Conservation (phyloP, 164 flowering plant species). For the Chloranthus sessilifolius region DNA sequence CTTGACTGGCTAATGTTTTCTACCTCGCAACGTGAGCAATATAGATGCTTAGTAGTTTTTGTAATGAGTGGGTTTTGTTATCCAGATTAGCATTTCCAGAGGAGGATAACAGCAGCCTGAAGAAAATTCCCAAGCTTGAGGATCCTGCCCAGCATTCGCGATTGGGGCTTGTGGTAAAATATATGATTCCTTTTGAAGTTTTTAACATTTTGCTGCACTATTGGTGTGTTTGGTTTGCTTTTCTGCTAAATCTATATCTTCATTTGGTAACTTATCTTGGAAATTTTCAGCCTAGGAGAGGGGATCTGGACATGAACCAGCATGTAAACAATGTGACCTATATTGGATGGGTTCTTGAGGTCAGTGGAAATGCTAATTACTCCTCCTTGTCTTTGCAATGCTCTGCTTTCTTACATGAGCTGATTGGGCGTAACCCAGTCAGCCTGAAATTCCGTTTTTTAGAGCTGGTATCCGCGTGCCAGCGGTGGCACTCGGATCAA, state of each 20-base stretch:
- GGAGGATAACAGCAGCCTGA: slow-evolving; percentile 52
- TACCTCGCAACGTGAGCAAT: too few species aligned
- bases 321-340: slow-evolving; percentile 96
- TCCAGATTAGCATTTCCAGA: slow-evolving; percentile 74
- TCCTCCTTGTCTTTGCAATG: not conserved
- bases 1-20: too few species aligned
- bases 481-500: too few species aligned
- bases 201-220: not conserved
- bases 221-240: not conserved
- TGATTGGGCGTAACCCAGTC: too few species aligned
- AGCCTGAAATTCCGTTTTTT: too few species aligned
- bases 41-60: too few species aligned
- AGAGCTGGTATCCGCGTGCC: too few species aligned
- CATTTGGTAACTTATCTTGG: too few species aligned
- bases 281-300: slow-evolving; percentile 82
- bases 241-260: slow-evolving; percentile 4
- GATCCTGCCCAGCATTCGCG: slow-evolving; percentile 59
- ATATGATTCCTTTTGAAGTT: slow-evolving; percentile 5
- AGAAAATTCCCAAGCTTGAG: slow-evolving; percentile 69
- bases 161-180: slow-evolving; percentile 59
- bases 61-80: not conserved
- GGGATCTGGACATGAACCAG: slow-evolving; percentile 96
- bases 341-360: slow-evolving; percentile 99
- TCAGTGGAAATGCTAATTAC: slow-evolving; percentile 17
- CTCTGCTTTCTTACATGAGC: not conserved